These are phyloP conservation scores for Westerdykella sp. DNA, from an alignment of 2,329 filamentous ascomycete genomes.

Conservation along the genomic window DNA sequence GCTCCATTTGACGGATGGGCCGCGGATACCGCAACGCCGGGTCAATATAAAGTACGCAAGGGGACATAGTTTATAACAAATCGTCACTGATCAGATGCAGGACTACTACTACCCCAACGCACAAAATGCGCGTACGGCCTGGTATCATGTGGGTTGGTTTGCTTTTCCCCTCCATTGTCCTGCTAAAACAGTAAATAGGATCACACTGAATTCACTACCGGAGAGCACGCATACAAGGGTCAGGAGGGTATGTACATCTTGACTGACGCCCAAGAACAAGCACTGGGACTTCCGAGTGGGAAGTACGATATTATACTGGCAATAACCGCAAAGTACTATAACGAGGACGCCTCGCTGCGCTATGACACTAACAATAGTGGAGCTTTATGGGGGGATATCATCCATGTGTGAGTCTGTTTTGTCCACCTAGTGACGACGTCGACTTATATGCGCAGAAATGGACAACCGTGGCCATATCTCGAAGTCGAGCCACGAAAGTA, in stretches of 20 bases:
- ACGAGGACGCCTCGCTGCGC: constrained; percentile 45
- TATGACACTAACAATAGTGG: constrained; percentile 42
- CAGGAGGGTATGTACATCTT: constrained; percentile 54
- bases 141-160: constrained; percentile 51
- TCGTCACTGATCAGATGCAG: constrained; percentile 1
- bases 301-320: constrained; percentile 51
- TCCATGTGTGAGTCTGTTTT: constrained; percentile 40
- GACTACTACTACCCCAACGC: constrained; percentile 58
- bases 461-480: constrained; percentile 53
- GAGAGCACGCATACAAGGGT: constrained; percentile 52
- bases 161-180: constrained; percentile 13
- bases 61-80: neutral
- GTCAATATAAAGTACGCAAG: constrained; percentile 45
- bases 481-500: constrained; percentile 55
- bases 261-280: constrained; percentile 45
- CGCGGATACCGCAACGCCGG: constrained; percentile 46
- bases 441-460: constrained; percentile 38
- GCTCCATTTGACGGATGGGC: constrained; percentile 51
- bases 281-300: constrained; percentile 47
- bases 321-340: constrained; percentile 48
- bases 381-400: constrained; percentile 52
- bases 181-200: constrained; percentile 17
- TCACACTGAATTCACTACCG: constrained; percentile 41
- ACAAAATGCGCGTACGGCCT: constrained; percentile 49
- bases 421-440: neutral